These are phyloP conservation scores for Lolium multiflorum DNA, from an alignment of 176 grass and related monocot genomes.

Conservation along the genomic window DNA sequence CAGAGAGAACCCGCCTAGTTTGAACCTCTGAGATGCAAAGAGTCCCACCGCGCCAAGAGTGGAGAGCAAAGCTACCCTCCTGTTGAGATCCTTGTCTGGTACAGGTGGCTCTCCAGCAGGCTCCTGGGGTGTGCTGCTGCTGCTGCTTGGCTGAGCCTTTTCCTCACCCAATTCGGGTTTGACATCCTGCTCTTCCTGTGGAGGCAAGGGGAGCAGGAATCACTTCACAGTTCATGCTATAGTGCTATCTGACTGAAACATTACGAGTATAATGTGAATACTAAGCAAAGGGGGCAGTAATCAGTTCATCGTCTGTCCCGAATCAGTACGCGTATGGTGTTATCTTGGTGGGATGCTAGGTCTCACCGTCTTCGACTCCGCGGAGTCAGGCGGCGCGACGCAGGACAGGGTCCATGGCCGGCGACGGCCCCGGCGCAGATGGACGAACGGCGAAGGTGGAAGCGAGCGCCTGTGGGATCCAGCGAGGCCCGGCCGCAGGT, in stretches of 20 bases:
- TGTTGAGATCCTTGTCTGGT: conserved; percentile 80
- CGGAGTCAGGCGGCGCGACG: conserved; percentile 56
- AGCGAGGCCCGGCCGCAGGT: conserved; percentile 32
- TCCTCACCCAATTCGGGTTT: conserved; percentile 50
- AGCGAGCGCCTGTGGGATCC: not conserved
- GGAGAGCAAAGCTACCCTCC: conserved; percentile 75
- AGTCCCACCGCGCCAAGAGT: conserved; percentile 63
- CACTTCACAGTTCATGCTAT: not conserved
- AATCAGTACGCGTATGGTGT: not conserved
- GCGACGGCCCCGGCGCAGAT: conserved; percentile 3
- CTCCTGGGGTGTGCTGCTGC: conserved; percentile 39
- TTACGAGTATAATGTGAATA: not conserved
- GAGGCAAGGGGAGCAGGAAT: conserved; percentile 11
- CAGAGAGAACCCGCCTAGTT: conserved; percentile 75
- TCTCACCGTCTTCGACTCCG: conserved; percentile 48
- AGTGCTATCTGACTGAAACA: not conserved
- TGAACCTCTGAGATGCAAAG: conserved; percentile 75
- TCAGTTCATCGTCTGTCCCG: not conserved
- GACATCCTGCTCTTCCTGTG: conserved; percentile 58
- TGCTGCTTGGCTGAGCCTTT: conserved; percentile 46
- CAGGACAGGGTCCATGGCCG: conserved; percentile 24
- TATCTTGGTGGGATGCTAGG: not conserved
- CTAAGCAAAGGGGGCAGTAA: not conserved
- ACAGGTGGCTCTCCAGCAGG: conserved; percentile 47
- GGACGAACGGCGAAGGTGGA: conserved; percentile 23